These are phyloP conservation scores for Exophiala spinifera DNA, from an alignment of 2,329 filamentous ascomycete genomes.

Conservation along the genomic window DNA sequence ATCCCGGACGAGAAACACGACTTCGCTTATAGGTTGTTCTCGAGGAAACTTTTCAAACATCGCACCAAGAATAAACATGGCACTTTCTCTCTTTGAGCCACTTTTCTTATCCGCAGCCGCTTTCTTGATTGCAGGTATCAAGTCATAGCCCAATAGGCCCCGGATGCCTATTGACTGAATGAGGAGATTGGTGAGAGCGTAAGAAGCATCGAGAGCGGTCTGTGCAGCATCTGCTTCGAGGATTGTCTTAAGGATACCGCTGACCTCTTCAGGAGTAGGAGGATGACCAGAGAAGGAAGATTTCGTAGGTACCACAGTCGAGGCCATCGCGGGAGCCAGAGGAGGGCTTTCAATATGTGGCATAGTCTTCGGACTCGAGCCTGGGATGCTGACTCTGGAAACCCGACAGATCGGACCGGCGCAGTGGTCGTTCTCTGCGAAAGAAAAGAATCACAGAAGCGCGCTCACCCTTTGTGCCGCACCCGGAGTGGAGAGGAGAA, in stretches of 20 bases:
- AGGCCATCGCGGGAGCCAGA: slow-evolving; percentile 21
- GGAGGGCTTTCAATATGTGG: slow-evolving; percentile 25
- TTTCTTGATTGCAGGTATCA: slow-evolving; percentile 66
- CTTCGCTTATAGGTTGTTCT: slow-evolving; percentile 73
- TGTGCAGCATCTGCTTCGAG: slow-evolving; percentile 68
- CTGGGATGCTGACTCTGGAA: not conserved
- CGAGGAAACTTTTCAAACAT: slow-evolving; percentile 86
- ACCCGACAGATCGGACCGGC: too few relatives aligned
- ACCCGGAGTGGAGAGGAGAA: slow-evolving; percentile 6
- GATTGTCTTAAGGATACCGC: slow-evolving; percentile 62
- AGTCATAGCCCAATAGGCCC: slow-evolving; percentile 59
- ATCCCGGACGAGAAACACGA: slow-evolving; percentile 77
- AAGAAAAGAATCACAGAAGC: not conserved
- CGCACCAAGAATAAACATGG: slow-evolving; percentile 91
- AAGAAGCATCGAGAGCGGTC: slow-evolving; percentile 65
- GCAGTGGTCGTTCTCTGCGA: not conserved
- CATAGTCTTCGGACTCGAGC: slow-evolving; percentile 12
- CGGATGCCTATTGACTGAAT: slow-evolving; percentile 64
- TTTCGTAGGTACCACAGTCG: slow-evolving; percentile 50
- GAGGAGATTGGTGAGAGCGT: slow-evolving; percentile 62
- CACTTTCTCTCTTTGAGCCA: slow-evolving; percentile 76
- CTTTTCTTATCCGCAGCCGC: slow-evolving; percentile 93
- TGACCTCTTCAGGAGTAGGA: slow-evolving; percentile 65
- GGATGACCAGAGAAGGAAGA: slow-evolving; percentile 42
- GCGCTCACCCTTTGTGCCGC: not conserved